Percentiles rank a stretch among this genome's conserved stretches.
Conservation (phyloP, 306 rosid genomes). For the Coriaria nepalensis region DNA sequence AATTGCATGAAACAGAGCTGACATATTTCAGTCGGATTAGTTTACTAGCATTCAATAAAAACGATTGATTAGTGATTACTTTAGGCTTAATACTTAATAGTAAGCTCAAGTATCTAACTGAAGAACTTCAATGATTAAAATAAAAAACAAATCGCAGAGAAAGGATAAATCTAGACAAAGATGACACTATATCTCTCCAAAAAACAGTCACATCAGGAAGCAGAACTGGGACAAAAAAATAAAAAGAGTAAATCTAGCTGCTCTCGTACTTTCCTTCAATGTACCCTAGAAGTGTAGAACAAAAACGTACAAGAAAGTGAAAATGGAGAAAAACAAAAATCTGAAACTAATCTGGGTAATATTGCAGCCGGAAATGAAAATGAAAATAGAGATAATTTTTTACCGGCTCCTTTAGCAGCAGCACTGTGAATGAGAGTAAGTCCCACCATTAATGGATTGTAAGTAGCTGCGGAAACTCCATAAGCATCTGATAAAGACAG, state of each 20-base stretch:
- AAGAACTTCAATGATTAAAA: neutral
- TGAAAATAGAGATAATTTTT: neutral
- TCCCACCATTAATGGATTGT: conserved; percentile 38
- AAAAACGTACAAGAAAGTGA: neutral
- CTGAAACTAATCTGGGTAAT: neutral
- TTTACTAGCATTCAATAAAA: too few species aligned
- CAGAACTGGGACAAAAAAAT: too few species aligned
- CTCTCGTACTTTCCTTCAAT: neutral
- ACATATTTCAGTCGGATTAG: too few species aligned
- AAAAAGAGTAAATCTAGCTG: neutral
- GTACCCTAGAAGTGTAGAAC: neutral
- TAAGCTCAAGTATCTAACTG: neutral
- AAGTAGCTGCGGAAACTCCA: conserved; percentile 24
- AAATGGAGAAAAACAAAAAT: neutral
- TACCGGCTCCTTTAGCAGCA: conserved; percentile 73
- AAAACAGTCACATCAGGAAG: neutral
- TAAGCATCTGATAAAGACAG: conserved; percentile 34
- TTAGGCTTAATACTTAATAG: neutral
- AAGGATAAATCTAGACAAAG: conserved; percentile 4
- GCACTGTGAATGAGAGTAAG: conserved; percentile 79
- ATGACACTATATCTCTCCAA: neutral
- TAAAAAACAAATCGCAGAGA: conserved; percentile 9
- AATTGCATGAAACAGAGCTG: too few species aligned
- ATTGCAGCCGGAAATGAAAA: neutral
- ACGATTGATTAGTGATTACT: neutral